A percentile compares a stretch with the other conserved stretches of the same genome.
Evolutionary conservation across 371 early-diverging fungal species (phyloP).

Genomic region (Batkoa obscura): DNA sequence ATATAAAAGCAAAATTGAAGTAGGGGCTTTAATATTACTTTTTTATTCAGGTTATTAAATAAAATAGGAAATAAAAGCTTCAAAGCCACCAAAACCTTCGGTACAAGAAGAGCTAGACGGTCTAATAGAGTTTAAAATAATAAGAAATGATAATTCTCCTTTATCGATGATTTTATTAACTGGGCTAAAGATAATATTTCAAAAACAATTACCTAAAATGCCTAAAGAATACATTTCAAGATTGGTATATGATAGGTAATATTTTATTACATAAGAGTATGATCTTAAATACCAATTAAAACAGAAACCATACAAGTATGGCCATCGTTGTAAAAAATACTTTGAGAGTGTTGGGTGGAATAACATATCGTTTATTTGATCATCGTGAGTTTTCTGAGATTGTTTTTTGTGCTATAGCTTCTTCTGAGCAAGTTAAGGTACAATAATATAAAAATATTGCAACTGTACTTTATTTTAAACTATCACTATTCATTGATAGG

Average conservation of each 20-base stretch:
- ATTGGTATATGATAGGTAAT: conserved; percentile 82
- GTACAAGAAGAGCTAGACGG: conserved; percentile 46
- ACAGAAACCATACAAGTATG: conserved; percentile 62
- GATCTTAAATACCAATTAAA: not conserved
- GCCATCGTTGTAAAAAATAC: conserved; percentile 45
- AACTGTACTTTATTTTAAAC: not conserved
- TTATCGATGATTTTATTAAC: conserved; percentile 35
- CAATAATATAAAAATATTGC: not conserved
- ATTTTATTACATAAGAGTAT: not conserved
- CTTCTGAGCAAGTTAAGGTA: conserved; percentile 89
- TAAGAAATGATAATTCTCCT: conserved; percentile 1
- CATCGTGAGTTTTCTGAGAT: conserved; percentile 92
- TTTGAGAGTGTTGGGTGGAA: conserved; percentile 83
- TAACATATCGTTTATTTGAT: conserved; percentile 88
- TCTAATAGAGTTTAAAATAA: conserved; percentile 40
- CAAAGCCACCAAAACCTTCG: conserved; percentile 20
- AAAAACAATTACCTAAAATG: conserved; percentile 99
- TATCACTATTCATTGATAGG: conserved; percentile 22
- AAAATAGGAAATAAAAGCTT: conserved; percentile 9
- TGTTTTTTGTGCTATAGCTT: conserved; percentile 96
- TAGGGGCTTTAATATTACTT: no score
- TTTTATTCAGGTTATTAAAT: no score
- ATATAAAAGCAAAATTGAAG: no score
- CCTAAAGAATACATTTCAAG: conserved; percentile 97
- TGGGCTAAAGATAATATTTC: conserved; percentile 89